These are phyloP conservation scores for Monosporozyma solicola DNA, from an alignment of 805 yeast genomes.

Conservation along the genomic window DNA sequence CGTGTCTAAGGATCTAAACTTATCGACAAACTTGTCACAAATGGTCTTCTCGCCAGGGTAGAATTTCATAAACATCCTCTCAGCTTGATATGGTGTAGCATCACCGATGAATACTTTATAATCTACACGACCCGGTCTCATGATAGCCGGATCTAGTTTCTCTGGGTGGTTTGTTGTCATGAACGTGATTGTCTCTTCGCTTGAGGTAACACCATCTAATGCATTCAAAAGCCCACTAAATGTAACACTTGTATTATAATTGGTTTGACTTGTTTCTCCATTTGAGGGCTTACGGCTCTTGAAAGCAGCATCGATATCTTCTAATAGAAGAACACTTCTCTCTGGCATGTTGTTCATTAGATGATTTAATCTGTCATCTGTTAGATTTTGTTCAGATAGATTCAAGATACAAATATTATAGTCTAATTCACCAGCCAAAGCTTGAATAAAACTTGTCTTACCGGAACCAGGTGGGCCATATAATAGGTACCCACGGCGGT, in stretches of 20 bases:
- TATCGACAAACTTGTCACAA: constrained; percentile 32
- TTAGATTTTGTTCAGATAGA: constrained; percentile 79
- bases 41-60: constrained; percentile 57
- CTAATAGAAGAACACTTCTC: constrained; percentile 72
- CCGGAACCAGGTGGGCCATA: constrained; percentile 99
- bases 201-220: constrained; percentile 93
- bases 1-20: constrained; percentile 10
- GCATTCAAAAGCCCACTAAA: constrained; percentile 92
- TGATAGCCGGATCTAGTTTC: constrained; percentile 79
- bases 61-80: constrained; percentile 79
- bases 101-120: constrained; percentile 73
- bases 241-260: constrained; percentile 82
- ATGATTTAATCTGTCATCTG: constrained; percentile 91
- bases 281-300: constrained; percentile 72
- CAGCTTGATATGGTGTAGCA: constrained; percentile 76
- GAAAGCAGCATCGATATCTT: constrained; percentile 96
- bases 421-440: constrained; percentile 91
- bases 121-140: constrained; percentile 94
- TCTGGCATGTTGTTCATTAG: constrained; percentile 94
- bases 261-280: constrained; percentile 46
- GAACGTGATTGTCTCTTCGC: constrained; percentile 91
- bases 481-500: constrained; percentile 84
- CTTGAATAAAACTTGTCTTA: constrained; percentile 91
- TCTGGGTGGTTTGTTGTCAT: constrained; percentile 99
- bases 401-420: constrained; percentile 92